Evolutionary conservation across 192 early-diverging fungal genomes (phyloP).

Genomic region (Pilobolus umbonatus): DNA sequence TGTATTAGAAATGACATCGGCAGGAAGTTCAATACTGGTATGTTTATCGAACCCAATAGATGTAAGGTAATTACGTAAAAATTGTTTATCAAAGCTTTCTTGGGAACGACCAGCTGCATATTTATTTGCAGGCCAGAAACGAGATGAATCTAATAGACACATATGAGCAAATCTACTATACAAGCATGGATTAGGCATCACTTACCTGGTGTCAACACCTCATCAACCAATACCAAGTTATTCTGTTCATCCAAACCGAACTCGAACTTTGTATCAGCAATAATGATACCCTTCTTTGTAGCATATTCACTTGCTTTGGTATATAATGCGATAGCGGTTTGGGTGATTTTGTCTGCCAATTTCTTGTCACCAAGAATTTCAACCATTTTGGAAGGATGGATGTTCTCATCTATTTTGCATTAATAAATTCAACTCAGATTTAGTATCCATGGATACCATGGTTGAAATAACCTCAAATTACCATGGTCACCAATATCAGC

Average conservation of each 20-base stretch:
- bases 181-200: constrained; percentile 2
- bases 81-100: constrained; percentile 96
- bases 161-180: background rate
- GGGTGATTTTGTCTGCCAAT: constrained; percentile 69
- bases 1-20: constrained; percentile 79
- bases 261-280: constrained; percentile 99
- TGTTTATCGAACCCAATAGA: constrained; percentile 87
- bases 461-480: constrained; percentile 23
- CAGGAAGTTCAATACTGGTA: constrained; percentile 77
- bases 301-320: constrained; percentile 85
- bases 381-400: constrained; percentile 86
- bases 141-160: constrained; percentile 73
- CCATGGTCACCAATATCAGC: constrained; percentile 97
- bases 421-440: no score
- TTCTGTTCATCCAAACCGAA: constrained; percentile 90
- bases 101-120: constrained; percentile 80
- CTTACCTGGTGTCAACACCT: constrained; percentile 91
- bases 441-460: no score
- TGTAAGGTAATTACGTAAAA: constrained; percentile 89
- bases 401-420: constrained; percentile 95
- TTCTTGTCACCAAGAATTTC: constrained; percentile 77
- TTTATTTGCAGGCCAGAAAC: constrained; percentile 89
- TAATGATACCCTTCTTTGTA: constrained; percentile 81
- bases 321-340: constrained; percentile 78
- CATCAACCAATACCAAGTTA: constrained; percentile 84